phyloP scores from a whole-genome alignment of 345 rosid genomes.

The Raphanus sativus region DNA sequence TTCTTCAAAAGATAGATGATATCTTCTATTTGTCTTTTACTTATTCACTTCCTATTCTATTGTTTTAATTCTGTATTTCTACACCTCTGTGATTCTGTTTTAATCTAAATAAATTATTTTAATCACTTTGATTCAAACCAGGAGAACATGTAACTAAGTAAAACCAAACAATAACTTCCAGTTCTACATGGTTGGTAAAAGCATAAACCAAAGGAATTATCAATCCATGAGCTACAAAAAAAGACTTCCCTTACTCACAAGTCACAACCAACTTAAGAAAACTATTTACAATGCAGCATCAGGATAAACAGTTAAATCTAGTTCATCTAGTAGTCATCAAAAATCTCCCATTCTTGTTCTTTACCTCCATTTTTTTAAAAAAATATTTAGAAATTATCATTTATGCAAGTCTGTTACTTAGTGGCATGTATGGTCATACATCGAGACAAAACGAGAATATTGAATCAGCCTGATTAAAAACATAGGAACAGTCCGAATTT shows the following conservation, averaged over 20 bases:
- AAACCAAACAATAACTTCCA: neutral
- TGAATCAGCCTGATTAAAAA: neutral
- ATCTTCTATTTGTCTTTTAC: conserved; percentile 33
- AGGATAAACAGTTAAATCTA: neutral
- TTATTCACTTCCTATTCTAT: conserved; percentile 18
- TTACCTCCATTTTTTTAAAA: conserved; percentile 6
- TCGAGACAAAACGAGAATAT: no score
- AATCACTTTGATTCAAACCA: neutral
- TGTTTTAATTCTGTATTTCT: conserved; percentile 28
- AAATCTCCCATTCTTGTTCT: conserved; percentile 41
- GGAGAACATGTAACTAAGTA: neutral
- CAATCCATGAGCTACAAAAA: neutral
- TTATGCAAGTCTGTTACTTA: neutral
- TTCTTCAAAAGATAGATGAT: conserved; percentile 31
- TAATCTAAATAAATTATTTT: conserved; percentile 19
- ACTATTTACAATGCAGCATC: conserved; percentile 16
- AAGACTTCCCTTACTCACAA: conserved; percentile 8
- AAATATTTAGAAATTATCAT: neutral
- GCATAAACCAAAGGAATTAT: neutral
- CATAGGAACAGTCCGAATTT: neutral
- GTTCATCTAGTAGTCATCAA: conserved; percentile 43
- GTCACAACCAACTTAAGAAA: neutral
- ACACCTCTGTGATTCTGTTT: conserved; percentile 10
- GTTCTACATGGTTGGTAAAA: neutral
- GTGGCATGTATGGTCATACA: neutral